A percentile compares a stretch with the other conserved stretches of the same genome.
Evolutionary conservation across 176 grass and related monocot species (phyloP).

Genomic region (Lolium perenne): DNA sequence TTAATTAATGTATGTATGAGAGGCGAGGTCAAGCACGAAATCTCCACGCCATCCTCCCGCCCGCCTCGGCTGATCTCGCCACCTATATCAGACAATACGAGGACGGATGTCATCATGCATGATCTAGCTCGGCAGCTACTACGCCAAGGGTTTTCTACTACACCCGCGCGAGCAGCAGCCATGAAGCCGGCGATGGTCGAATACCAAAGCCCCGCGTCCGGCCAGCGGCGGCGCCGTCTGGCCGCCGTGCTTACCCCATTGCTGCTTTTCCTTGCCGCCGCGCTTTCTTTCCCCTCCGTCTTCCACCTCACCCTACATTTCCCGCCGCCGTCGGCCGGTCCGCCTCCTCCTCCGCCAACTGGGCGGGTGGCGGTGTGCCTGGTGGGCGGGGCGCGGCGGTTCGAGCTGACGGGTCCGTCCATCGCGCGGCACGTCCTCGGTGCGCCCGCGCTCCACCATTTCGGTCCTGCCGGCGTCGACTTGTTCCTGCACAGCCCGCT

Average conservation of each 20-base stretch:
- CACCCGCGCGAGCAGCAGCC: too few species aligned
- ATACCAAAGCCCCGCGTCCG: background rate
- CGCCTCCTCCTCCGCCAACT: background rate
- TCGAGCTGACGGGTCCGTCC: slow-evolving; percentile 85
- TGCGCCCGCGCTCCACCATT: background rate
- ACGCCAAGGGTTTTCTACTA: background rate
- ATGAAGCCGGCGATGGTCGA: background rate
- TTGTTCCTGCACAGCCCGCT: slow-evolving; percentile 87
- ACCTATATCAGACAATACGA: too few species aligned
- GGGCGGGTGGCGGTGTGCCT: slow-evolving; percentile 71
- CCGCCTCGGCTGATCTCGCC: background rate
- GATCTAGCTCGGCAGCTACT: background rate
- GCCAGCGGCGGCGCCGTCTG: background rate
- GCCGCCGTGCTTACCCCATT: slow-evolving; percentile 46
- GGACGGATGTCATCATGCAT: background rate
- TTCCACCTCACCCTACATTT: too few species aligned
- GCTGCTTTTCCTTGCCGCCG: slow-evolving; percentile 37
- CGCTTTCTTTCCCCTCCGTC: slow-evolving; percentile 28
- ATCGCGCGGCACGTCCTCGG: slow-evolving; percentile 67
- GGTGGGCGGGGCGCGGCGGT: slow-evolving; percentile 56
- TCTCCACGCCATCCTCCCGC: background rate
- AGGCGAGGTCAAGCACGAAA: background rate
- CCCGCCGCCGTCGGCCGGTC: background rate
- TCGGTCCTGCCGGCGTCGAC: slow-evolving; percentile 38
- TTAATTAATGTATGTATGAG: background rate